Evolutionary conservation across 2,329 filamentous ascomycete species (phyloP).

Genomic region (Xylaria sp.): DNA sequence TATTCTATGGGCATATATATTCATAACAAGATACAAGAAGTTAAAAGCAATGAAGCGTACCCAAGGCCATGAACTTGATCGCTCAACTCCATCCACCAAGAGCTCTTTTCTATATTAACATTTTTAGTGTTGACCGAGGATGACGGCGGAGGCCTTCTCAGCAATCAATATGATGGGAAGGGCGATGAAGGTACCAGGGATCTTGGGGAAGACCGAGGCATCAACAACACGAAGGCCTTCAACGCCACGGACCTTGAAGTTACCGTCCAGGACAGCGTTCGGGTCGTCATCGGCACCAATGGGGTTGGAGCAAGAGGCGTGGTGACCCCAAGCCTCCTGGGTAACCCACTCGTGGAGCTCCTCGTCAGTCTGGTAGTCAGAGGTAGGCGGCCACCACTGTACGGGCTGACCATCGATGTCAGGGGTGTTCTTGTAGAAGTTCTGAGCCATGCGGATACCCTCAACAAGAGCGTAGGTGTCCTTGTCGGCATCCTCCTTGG

Average conservation of each 20-base stretch:
- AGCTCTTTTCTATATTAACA: not conserved
- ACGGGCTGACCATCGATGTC: slow-evolving; percentile 53
- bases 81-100: not conserved
- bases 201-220: slow-evolving; percentile 63
- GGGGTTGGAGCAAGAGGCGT: slow-evolving; percentile 43
- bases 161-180: slow-evolving; percentile 43
- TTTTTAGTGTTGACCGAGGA: slow-evolving; percentile 30
- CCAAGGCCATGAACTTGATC: not conserved
- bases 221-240: slow-evolving; percentile 65
- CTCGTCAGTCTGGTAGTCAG: slow-evolving; percentile 34
- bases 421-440: slow-evolving; percentile 56
- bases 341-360: slow-evolving; percentile 41
- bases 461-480: slow-evolving; percentile 66
- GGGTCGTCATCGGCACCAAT: slow-evolving; percentile 57
- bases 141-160: slow-evolving; percentile 47
- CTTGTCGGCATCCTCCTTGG: slow-evolving; percentile 56
- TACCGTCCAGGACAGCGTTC: slow-evolving; percentile 62
- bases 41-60: slow-evolving; percentile 4
- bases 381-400: slow-evolving; percentile 42
- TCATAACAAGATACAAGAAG: slow-evolving; percentile 8
- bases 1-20: not conserved
- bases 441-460: slow-evolving; percentile 62
- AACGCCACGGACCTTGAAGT: slow-evolving; percentile 63
- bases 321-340: slow-evolving; percentile 46
- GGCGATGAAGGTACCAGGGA: slow-evolving; percentile 54